Evolutionary conservation across 345 rosid species (phyloP).

Genomic region (Acer negundo): DNA sequence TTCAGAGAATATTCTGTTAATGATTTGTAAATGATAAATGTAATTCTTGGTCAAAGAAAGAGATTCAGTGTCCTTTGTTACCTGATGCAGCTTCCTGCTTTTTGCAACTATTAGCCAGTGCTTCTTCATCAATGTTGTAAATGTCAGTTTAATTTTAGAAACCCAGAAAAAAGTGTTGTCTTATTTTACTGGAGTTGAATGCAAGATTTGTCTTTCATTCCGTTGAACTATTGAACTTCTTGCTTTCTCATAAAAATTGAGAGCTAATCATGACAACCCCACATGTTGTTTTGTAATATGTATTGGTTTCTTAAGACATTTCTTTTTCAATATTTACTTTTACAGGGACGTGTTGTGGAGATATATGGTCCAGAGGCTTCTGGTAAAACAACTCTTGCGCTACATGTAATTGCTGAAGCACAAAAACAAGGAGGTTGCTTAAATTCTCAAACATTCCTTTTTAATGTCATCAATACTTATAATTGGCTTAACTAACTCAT

Average conservation of each 20-base stretch:
- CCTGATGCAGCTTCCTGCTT: not conserved
- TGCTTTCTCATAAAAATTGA: not conserved
- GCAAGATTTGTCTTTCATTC: not conserved
- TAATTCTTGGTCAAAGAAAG: not conserved
- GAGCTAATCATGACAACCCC: not conserved
- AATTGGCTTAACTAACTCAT: not conserved
- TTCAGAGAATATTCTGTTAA: not conserved
- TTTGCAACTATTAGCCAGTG: not conserved
- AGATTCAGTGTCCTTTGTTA: not conserved
- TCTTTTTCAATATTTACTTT: slow-evolving; percentile 10
- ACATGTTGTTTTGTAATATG: slow-evolving; percentile 5
- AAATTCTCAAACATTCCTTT: not conserved
- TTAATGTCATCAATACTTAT: not conserved
- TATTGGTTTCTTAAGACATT: slow-evolving; percentile 25
- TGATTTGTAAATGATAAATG: not conserved
- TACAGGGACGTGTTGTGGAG: slow-evolving; percentile 96
- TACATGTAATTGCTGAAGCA: slow-evolving; percentile 96
- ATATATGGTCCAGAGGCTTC: slow-evolving; percentile 99
- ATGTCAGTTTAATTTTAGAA: not conserved
- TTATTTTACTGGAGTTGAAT: not conserved
- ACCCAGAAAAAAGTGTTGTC: not conserved
- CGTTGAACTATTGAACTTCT: not conserved
- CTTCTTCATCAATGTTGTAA: not conserved
- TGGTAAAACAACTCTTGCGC: slow-evolving; percentile 96
- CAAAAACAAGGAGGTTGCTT: slow-evolving; percentile 92